phyloP scores from a whole-genome alignment of 768 basidiomycete genomes.

The Trametes cubensis region DNA sequence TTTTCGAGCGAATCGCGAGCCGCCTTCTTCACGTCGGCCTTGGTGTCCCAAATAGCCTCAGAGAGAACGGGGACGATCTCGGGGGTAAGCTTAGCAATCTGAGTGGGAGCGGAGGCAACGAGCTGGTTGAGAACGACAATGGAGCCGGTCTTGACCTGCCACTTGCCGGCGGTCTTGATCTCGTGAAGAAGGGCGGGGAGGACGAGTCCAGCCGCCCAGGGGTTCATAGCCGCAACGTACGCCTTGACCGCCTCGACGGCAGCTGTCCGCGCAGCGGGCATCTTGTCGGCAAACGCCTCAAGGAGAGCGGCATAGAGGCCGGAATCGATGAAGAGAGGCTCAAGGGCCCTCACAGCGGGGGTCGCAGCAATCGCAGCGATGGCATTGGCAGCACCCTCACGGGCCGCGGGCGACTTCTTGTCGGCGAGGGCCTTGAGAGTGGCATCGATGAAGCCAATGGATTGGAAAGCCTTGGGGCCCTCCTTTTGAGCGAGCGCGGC shows the following conservation, averaged over 20 bases:
- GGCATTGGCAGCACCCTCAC: conserved; percentile 84
- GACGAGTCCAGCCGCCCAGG: conserved; percentile 82
- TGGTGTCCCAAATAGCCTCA: conserved; percentile 98
- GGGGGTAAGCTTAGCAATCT: conserved; percentile 88
- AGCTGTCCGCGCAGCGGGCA: conserved; percentile 81
- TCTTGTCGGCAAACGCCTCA: conserved; percentile 94
- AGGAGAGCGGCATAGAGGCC: conserved; percentile 86
- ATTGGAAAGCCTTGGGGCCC: conserved; percentile 75
- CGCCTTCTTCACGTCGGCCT: conserved; percentile 98
- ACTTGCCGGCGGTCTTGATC: conserved; percentile 95
- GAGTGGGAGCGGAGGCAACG: conserved; percentile 76
- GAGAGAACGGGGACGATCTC: conserved; percentile 93
- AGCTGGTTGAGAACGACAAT: conserved; percentile 85
- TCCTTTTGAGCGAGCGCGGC: conserved; percentile 80
- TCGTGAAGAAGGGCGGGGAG: conserved; percentile 89
- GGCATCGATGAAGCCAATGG: conserved; percentile 71
- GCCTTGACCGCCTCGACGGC: conserved; percentile 81
- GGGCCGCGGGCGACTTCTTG: conserved; percentile 92
- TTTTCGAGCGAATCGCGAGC: conserved; percentile 94
- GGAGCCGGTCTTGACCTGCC: conserved; percentile 94
- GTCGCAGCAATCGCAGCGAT: conserved; percentile 63
- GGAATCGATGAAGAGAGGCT: conserved; percentile 85
- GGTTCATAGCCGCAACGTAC: conserved; percentile 79
- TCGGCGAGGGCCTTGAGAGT: conserved; percentile 84
- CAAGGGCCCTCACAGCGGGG: conserved; percentile 79